Conservation (phyloP, 768 basidiomycete genomes). For the Kwoniella dendrophila region DNA sequence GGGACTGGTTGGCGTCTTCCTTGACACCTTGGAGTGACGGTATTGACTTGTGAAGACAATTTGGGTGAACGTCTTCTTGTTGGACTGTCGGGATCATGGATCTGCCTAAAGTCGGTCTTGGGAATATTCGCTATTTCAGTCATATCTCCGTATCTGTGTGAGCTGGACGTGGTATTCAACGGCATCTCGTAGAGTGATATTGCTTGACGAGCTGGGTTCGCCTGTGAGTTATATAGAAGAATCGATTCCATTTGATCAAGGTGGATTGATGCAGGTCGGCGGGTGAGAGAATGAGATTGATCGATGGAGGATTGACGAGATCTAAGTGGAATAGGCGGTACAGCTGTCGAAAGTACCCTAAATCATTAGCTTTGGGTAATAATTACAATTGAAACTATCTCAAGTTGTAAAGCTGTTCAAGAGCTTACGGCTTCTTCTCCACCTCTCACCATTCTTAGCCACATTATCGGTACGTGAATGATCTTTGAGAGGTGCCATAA, state of each 20-base stretch:
- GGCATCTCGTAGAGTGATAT: neutral
- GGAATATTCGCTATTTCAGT: too few species aligned
- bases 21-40: neutral
- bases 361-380: too few species aligned
- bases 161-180: neutral
- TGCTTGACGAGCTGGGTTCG: slow-evolving; percentile 4
- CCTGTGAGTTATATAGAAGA: neutral
- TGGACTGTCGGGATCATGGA: neutral
- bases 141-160: neutral
- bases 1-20: neutral
- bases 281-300: too few species aligned
- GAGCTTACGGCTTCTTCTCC: too few species aligned
- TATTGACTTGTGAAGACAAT: neutral
- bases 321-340: slow-evolving; percentile 1
- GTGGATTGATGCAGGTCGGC: neutral
- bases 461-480: neutral
- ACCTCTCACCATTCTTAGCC: neutral
- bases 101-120: too few species aligned
- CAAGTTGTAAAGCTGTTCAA: too few species aligned
- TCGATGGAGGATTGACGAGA: neutral
- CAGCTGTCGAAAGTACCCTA: neutral
- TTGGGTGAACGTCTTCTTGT: neutral
- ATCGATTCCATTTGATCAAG: neutral
- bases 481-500: slow-evolving; percentile 2
- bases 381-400: too few species aligned